These are phyloP conservation scores for Crucihimalaya himalaica DNA, from an alignment of 345 rosid genomes.

Conservation along the genomic window DNA sequence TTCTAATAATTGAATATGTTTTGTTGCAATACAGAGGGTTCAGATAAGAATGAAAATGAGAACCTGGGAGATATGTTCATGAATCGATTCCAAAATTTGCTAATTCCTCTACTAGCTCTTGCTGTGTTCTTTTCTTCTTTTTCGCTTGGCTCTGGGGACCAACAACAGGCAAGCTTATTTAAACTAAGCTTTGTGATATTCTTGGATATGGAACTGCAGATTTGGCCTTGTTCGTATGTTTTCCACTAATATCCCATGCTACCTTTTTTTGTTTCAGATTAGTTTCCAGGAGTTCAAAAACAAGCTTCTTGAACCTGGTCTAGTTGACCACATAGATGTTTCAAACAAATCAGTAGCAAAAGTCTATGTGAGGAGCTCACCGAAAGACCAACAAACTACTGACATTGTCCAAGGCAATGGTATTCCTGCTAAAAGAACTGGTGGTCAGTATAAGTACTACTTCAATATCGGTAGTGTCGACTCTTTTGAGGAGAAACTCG, in stretches of 20 bases:
- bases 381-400: constrained; percentile 44
- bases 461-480: constrained; percentile 93
- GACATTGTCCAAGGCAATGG: constrained; percentile 49
- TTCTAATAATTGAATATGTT: constrained; percentile 13
- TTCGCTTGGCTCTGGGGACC: constrained; percentile 51
- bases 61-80: constrained; percentile 52
- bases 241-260: neutral
- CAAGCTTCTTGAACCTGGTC: constrained; percentile 90
- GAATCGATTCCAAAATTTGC: constrained; percentile 53
- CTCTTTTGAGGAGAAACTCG: constrained; percentile 88
- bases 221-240: neutral
- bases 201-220: neutral
- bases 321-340: constrained; percentile 90
- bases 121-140: constrained; percentile 53
- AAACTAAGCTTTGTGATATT: neutral
- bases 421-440: constrained; percentile 46
- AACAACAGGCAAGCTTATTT: constrained; percentile 62
- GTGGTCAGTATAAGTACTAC: constrained; percentile 72
- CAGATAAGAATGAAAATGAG: constrained; percentile 57
- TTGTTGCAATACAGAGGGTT: constrained; percentile 60
- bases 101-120: constrained; percentile 59
- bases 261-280: constrained; percentile 52
- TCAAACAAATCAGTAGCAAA: constrained; percentile 91
- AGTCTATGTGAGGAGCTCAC: constrained; percentile 68
- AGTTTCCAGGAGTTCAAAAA: constrained; percentile 97